A percentile compares a stretch with the other conserved stretches of the same genome.
Conservation (phyloP, 176 grass and related monocot species). For the Microstegium vimineum region DNA sequence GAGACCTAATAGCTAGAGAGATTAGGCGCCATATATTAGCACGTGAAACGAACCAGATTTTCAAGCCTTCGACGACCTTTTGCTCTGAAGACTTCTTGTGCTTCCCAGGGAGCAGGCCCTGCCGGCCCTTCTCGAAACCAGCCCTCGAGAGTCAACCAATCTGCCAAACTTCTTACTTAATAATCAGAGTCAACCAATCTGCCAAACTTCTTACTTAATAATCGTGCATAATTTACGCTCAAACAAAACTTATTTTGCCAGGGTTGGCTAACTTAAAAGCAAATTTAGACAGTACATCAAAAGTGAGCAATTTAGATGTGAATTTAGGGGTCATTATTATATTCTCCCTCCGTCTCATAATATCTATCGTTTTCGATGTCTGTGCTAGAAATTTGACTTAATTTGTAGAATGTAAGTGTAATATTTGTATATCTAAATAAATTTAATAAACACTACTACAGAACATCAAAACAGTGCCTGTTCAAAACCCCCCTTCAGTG, state of each 20-base stretch:
- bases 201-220: neutral
- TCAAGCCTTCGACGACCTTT: slow-evolving; percentile 15
- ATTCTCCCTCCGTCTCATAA: too few species aligned
- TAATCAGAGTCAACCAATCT: neutral
- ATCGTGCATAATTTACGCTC: slow-evolving; percentile 1
- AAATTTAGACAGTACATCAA: too few species aligned
- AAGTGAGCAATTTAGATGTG: too few species aligned
- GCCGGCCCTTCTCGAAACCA: neutral
- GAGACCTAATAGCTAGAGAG: neutral
- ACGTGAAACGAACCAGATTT: neutral
- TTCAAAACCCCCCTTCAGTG: too few species aligned
- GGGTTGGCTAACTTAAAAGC: too few species aligned
- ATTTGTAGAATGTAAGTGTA: too few species aligned
- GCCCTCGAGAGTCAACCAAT: neutral
- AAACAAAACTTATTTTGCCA: neutral
- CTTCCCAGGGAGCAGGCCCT: neutral
- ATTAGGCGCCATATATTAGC: neutral
- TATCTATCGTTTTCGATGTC: too few species aligned
- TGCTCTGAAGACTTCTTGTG: neutral
- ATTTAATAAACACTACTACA: too few species aligned
- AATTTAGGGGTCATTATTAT: too few species aligned
- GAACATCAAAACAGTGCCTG: too few species aligned
- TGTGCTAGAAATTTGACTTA: too few species aligned
- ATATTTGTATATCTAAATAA: too few species aligned
- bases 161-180: neutral